Percentiles rank a stretch among this genome's conserved stretches.
phyloP scores from a whole-genome alignment of 331 rosid genomes.

The Arachis monticola region DNA sequence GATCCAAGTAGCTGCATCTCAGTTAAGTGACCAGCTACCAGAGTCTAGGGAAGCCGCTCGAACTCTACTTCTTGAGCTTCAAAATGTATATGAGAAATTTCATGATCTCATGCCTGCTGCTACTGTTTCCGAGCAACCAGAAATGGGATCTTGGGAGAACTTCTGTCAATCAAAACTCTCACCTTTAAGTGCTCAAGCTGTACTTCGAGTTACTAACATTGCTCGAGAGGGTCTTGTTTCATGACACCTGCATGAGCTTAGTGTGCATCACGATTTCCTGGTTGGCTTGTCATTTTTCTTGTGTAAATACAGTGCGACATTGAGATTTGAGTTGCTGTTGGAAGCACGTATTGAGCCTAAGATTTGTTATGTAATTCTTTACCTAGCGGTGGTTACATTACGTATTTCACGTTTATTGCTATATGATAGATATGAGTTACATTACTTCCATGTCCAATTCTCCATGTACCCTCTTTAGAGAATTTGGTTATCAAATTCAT shows the following conservation, averaged over 20 bases:
- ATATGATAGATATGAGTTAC: constrained; percentile 38
- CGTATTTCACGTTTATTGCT: constrained; percentile 40
- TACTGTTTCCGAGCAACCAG: constrained; percentile 51
- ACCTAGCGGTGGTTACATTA: constrained; percentile 44
- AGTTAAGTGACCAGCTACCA: constrained; percentile 94
- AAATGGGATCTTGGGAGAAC: constrained; percentile 80
- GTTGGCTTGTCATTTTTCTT: constrained; percentile 56
- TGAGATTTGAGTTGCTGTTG: constrained; percentile 61
- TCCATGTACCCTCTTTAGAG: not conserved
- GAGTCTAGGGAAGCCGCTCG: constrained; percentile 99
- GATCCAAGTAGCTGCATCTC: constrained; percentile 90
- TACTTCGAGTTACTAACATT: constrained; percentile 82
- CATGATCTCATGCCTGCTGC: constrained; percentile 45
- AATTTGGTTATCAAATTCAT: constrained; percentile 19
- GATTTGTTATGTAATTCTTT: constrained; percentile 46
- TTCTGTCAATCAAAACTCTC: constrained; percentile 89
- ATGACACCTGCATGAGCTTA: constrained; percentile 52
- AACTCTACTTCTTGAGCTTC: constrained; percentile 78
- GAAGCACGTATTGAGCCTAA: constrained; percentile 57
- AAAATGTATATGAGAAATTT: constrained; percentile 72
- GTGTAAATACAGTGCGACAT: constrained; percentile 68
- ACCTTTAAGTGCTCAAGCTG: constrained; percentile 95
- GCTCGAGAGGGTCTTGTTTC: constrained; percentile 84
- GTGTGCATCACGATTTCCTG: constrained; percentile 46
- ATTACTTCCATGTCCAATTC: constrained; percentile 3